Base-by-base conservation (phyloP, 257 asterid species). In the Solanum bulbocastanum region DNA sequence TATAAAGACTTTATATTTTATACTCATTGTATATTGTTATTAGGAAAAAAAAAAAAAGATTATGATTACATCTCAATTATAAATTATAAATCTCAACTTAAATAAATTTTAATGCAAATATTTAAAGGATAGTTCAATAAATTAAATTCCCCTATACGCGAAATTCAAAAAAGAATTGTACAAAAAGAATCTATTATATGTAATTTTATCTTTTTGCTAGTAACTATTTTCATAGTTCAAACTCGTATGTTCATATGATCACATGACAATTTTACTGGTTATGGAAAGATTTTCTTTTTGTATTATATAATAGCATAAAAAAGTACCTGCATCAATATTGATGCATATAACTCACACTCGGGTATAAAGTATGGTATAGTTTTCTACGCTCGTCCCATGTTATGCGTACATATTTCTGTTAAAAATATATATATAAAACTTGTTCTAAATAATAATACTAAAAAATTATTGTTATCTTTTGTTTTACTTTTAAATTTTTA, bases 151-250 rank as follows among this genome's bases (percentile, higher is more conserved):
- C 1, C 1, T 65, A 5, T 65, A 11, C 0, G 2, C 4, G 0
- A 5, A n/a, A 25, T 65, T 25, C 1, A 0, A n/a, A 65, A 10
- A n/a, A 65, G 0, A 5, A 4, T 10, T n/a, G 3, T 4, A 62
- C 1, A 8, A 62, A 1, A 62, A 4, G 0, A 0, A 0, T 62
- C 16, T 10, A 65, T 65, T n/a, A 1, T 65, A 65, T 2, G 0
- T 3, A n/a, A 0, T 52, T 16, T 52, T 52, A 52, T n/a, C 16
- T 10, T 62, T 23, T 52, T 16, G 23, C 1, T 52, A 52, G 1
- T 52, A 16, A 16, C 3, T 62, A 0, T n/a, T n/a, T 62, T 2
- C 1, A 60, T 3, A 5, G 13, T 9, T 60, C 6, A 60, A 60
- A 60, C 1, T 4, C 5, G 4, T 60, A 9, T 18, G 1, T 11